Conservation (phyloP, 805 yeast species). For the Saccharomycopsis sp. region DNA sequence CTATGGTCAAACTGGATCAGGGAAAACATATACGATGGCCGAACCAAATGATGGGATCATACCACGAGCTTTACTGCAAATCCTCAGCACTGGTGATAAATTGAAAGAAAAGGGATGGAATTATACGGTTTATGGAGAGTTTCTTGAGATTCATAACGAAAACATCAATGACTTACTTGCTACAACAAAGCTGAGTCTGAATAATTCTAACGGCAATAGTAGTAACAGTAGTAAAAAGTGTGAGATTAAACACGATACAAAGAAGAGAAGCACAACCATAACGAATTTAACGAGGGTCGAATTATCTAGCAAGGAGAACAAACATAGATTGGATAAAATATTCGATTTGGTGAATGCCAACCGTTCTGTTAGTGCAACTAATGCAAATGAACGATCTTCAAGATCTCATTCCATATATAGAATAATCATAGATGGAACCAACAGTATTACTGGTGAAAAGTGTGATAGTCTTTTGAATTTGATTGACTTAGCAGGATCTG, state of each 20-base stretch:
- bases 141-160: conserved; percentile 88
- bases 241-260: conserved; percentile 68
- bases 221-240: conserved; percentile 33
- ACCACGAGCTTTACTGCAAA: conserved; percentile 64
- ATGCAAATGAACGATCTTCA: conserved; percentile 77
- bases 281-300: conserved; percentile 49
- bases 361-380: conserved; percentile 77
- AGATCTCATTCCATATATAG: conserved; percentile 85
- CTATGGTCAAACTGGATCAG: conserved; percentile 96
- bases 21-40: conserved; percentile 91
- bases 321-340: conserved; percentile 36
- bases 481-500: conserved; percentile 93
- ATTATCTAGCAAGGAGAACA: conserved; percentile 43
- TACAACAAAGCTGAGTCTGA: conserved; percentile 8
- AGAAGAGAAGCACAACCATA: conserved; percentile 46
- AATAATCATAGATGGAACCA: conserved; percentile 50
- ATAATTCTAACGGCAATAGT: conserved; percentile 22
- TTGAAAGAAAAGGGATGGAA: conserved; percentile 55
- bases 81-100: conserved; percentile 50
- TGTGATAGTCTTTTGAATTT: conserved; percentile 63
- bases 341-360: conserved; percentile 43
- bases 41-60: conserved; percentile 68
- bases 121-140: conserved; percentile 61
- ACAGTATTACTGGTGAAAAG: conserved; percentile 41
- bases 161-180: conserved; percentile 62